Evolutionary conservation across 208 protist species (phyloP).

Genomic region (Leishmania amazonensis): DNA sequence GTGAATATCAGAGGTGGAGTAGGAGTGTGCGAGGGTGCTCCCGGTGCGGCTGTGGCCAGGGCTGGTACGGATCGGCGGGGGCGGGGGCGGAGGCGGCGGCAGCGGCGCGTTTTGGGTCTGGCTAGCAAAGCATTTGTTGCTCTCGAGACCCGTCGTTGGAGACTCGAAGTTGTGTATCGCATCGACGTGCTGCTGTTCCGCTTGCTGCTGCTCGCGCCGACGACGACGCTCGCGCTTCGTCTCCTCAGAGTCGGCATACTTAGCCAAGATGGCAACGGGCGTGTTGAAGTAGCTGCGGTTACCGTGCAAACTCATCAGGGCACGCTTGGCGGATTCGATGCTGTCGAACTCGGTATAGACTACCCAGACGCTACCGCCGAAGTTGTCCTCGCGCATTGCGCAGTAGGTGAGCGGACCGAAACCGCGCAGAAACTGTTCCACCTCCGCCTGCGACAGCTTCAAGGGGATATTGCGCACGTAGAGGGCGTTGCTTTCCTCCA

Average conservation of each 20-base stretch:
- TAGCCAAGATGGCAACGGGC: conserved; percentile 71
- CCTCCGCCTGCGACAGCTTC: conserved; percentile 50
- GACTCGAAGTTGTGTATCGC: background rate
- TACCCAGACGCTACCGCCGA: conserved; percentile 82
- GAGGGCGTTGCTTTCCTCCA: conserved; percentile 55
- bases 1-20: conserved; percentile 18
- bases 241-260: conserved; percentile 84
- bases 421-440: conserved; percentile 68
- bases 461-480: conserved; percentile 87
- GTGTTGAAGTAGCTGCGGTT: conserved; percentile 68
- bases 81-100: conserved; percentile 14
- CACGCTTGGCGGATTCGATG: conserved; percentile 60
- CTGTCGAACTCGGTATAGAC: conserved; percentile 85
- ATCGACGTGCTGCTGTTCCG: conserved; percentile 13
- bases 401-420: conserved; percentile 85
- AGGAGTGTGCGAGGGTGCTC: conserved; percentile 14
- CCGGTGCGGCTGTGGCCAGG: background rate
- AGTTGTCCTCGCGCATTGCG: conserved; percentile 88
- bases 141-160: background rate
- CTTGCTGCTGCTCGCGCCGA: conserved; percentile 54
- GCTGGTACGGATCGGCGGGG: background rate
- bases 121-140: conserved; percentile 4
- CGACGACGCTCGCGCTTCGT: conserved; percentile 78
- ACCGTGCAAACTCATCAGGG: conserved; percentile 68
- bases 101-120: background rate